Evolutionary conservation across 257 asterid genomes (phyloP).

Genomic region (Solanum peruvianum): DNA sequence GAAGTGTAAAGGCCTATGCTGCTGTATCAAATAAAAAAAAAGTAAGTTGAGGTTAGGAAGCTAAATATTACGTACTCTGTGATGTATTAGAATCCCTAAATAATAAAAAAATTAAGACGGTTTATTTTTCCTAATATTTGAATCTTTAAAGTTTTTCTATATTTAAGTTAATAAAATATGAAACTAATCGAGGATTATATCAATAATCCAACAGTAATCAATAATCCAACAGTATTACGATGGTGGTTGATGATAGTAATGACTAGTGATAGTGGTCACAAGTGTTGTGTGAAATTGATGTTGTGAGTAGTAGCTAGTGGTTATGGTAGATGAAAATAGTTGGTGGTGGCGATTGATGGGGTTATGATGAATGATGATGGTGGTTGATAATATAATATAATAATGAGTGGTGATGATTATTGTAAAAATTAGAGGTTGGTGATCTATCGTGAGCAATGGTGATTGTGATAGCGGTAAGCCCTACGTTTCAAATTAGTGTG

Average conservation of each 20-base stretch:
- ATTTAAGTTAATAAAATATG: too few relatives aligned
- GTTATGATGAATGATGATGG: not conserved
- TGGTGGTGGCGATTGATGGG: not conserved
- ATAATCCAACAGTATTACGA: too few relatives aligned
- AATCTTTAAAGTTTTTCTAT: too few relatives aligned
- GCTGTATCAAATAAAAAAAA: not conserved
- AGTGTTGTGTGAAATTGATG: too few relatives aligned
- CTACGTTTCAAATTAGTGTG: not conserved
- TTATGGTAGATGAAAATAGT: not conserved
- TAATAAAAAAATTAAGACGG: not conserved
- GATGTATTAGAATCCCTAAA: not conserved
- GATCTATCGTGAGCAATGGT: not conserved
- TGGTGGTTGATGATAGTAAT: not conserved
- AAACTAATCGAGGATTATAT: too few relatives aligned
- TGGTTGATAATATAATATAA: not conserved
- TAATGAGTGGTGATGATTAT: too few relatives aligned
- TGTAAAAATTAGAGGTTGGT: not conserved
- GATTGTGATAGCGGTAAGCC: not conserved
- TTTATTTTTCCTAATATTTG: too few relatives aligned
- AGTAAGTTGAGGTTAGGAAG: not conserved
- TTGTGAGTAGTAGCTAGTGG: not conserved
- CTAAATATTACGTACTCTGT: too few relatives aligned
- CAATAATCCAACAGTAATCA: too few relatives aligned
- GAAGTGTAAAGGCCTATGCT: not conserved
- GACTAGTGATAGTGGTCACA: not conserved